These are phyloP conservation scores for Thymus mandschuricus DNA, from an alignment of 257 asterid species.

Conservation along the genomic window DNA sequence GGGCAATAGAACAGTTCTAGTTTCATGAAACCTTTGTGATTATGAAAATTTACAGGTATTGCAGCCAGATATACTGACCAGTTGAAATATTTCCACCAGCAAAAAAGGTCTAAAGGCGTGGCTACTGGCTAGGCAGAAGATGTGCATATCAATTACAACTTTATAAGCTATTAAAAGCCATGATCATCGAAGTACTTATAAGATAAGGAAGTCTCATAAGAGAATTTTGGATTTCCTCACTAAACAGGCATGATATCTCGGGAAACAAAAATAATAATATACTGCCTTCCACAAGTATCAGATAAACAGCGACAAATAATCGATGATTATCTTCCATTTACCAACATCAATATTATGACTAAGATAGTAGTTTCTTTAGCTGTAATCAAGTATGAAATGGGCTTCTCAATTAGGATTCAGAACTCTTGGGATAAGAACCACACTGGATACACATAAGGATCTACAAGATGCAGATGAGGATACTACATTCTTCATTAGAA, in stretches of 20 bases:
- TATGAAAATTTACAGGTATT: not conserved
- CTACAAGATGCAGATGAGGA: slow-evolving; percentile 20
- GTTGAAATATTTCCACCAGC: not conserved
- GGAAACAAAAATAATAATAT: not conserved
- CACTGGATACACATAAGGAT: slow-evolving; percentile 14
- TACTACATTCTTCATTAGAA: not conserved
- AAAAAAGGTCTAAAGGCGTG: not conserved
- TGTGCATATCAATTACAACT: slow-evolving; percentile 9
- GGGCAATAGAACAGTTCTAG: too few species aligned
- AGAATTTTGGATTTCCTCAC: not conserved
- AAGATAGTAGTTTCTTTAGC: too few species aligned
- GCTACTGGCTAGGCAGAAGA: not conserved
- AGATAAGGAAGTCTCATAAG: not conserved
- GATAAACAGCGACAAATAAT: not conserved
- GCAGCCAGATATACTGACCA: not conserved
- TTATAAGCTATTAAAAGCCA: not conserved
- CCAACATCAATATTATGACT: not conserved
- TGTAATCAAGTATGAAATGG: too few species aligned
- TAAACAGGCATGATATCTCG: not conserved
- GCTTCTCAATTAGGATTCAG: not conserved
- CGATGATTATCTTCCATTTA: not conserved
- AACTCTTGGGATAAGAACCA: not conserved
- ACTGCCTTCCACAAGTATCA: slow-evolving; percentile 7
- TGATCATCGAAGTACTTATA: too few species aligned
- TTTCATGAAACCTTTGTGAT: too few species aligned